These are phyloP conservation scores for Monilinia polystroma DNA, from an alignment of 2,329 filamentous ascomycete species.

Conservation along the genomic window DNA sequence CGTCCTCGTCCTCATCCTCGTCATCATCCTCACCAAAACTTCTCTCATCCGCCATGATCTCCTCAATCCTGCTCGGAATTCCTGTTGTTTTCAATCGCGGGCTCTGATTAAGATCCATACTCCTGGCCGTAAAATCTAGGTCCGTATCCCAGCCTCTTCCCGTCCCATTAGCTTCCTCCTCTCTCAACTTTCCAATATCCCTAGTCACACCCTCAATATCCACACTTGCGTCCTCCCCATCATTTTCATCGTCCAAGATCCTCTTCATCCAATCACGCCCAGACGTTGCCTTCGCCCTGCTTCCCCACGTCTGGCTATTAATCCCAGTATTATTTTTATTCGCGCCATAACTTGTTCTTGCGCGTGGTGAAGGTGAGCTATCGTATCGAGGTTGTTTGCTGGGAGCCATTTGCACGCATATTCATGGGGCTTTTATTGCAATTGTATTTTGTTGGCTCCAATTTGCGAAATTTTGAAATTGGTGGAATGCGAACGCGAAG, in stretches of 20 bases:
- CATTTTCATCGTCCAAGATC: conserved; percentile 8
- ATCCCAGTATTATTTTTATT: conserved; percentile 9
- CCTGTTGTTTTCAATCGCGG: conserved; percentile 11
- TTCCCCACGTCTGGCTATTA: conserved; percentile 2
- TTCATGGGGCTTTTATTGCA: conserved; percentile 5
- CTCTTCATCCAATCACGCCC: conserved; percentile 18
- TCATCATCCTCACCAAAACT: conserved; percentile 21
- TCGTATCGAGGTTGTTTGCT: conserved; percentile 21
- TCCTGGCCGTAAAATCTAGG: conserved; percentile 37
- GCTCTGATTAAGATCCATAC: conserved; percentile 33
- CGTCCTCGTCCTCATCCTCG: conserved; percentile 7
- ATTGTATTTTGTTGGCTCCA: not conserved
- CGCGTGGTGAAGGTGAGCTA: conserved; percentile 22
- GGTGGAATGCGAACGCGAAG: conserved; percentile 18
- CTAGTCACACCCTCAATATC: conserved; percentile 22
- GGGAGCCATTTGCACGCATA: conserved; percentile 22
- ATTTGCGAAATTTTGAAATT: not conserved
- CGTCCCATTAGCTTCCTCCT: conserved; percentile 11
- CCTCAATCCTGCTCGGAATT: conserved; percentile 31
- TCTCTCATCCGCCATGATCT: conserved; percentile 33
- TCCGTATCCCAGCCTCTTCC: conserved; percentile 32
- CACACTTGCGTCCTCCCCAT: conserved; percentile 16
- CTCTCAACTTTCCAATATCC: conserved; percentile 23
- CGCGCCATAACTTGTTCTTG: not conserved
- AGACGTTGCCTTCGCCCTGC: conserved; percentile 4